Evolutionary conservation across 1,139 yeast species (phyloP), one percentile per base, ranked within the genome.

Genomic region (Kodamaea suecica): DNA sequence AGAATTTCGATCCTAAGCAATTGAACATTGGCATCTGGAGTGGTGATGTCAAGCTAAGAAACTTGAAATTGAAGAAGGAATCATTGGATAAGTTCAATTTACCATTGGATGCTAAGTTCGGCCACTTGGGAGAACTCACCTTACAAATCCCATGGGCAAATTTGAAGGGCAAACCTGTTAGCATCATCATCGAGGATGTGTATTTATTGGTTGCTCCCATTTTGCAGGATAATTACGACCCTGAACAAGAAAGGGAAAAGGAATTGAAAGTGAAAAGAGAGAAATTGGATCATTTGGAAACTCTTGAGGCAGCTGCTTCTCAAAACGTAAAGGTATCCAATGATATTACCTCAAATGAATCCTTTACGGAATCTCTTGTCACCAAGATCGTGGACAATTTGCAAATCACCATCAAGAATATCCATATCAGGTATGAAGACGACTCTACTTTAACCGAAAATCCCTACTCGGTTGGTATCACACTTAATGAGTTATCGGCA

Each of bases 111-210:
- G 94, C 94, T n/a, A 75, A 78, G 43, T 86, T 84, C 56, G 99
- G 98, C 24, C 90, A 87, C 52, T 59, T 94, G 40, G 98, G 97
- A 1, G 88, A 84, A 45, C 68, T 94, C 46, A 84, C 95, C 0
- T 65, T 94, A 38, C 95, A 85, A 53, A 92, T 94, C 27, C 98
- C 99, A 0, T 94, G 98, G 97, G 84, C 97, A 1, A 92, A 88
- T 53, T 67, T 94, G 44, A 90, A 90, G 52, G 82, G 86, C 17
- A 86, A 90, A 51, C 98, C 99, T 0, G 98, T 92, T 9, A 85
- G 85, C 57, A 76, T 94, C 11, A 68, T 78, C n/a, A 84, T 94
- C 42, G 92, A 92, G 49, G 94, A 92, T 56, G 92, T 88, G 8
- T 88, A 82, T 52, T 56, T 94, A 29, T 65, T 94, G 30, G 95